These are phyloP conservation scores for Epicoccum sorghinum DNA, from an alignment of 2,329 filamentous ascomycete species.

Conservation along the genomic window DNA sequence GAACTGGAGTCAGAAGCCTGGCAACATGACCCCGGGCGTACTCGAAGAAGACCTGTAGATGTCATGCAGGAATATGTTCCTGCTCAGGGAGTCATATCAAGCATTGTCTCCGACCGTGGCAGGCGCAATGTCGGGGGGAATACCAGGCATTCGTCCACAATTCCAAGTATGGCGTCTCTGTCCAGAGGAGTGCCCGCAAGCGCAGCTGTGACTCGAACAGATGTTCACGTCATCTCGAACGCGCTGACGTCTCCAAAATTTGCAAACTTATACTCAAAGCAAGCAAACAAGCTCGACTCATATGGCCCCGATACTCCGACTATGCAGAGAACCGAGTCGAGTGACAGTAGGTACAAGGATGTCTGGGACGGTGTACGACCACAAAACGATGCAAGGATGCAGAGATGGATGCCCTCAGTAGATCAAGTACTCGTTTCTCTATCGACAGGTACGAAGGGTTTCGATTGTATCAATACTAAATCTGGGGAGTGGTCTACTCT, in stretches of 20 bases:
- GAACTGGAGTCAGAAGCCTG: too few species aligned
- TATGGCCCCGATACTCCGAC: constrained; percentile 36
- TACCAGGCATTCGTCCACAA: background rate
- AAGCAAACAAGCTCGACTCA: background rate
- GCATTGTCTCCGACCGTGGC: background rate
- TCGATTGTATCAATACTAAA: constrained; percentile 41
- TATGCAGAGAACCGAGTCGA: constrained; percentile 42
- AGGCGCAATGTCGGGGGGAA: too few species aligned
- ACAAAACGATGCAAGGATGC: constrained; percentile 12
- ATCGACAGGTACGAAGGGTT: constrained; percentile 23
- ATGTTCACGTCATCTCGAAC: constrained; percentile 44
- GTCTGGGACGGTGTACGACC: constrained; percentile 39
- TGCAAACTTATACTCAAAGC: background rate
- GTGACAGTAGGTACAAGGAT: constrained; percentile 34
- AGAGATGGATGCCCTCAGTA: constrained; percentile 29
- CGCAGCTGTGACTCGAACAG: constrained; percentile 40
- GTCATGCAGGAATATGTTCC: constrained; percentile 22
- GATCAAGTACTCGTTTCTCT: constrained; percentile 24
- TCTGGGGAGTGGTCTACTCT: constrained; percentile 38
- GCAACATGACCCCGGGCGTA: too few species aligned
- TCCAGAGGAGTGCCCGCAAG: constrained; percentile 33
- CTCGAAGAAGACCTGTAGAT: constrained; percentile 40
- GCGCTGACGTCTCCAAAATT: constrained; percentile 20
- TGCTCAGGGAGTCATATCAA: background rate
- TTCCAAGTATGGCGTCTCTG: constrained; percentile 13